A percentile compares a stretch with the other conserved stretches of the same genome.
phyloP scores from a whole-genome alignment of 23 red algal genomes.

The Chondrus crispus region DNA sequence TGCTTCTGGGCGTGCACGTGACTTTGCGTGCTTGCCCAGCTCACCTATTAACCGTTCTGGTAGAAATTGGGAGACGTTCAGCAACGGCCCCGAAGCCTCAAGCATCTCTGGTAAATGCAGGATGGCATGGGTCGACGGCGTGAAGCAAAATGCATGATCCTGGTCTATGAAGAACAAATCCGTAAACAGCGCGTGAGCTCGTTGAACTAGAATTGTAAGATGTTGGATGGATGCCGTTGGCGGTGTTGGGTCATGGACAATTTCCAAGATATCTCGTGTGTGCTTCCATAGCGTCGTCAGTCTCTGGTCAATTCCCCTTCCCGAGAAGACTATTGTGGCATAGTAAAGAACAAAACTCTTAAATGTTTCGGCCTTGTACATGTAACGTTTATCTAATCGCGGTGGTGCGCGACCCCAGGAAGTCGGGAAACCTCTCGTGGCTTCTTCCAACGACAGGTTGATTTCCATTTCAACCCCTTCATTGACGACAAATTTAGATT shows the following conservation, averaged over 20 bases:
- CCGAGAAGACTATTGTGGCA: neutral
- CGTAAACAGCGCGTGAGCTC: neutral
- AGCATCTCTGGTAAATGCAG: constrained; percentile 9
- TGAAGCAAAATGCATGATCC: neutral
- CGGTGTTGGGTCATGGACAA: neutral
- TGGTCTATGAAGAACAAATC: neutral
- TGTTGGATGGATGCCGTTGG: neutral
- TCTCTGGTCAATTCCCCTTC: neutral
- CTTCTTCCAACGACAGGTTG: neutral
- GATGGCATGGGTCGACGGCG: neutral
- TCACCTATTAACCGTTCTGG: neutral
- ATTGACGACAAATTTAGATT: neutral
- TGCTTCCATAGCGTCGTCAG: neutral
- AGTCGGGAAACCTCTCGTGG: neutral
- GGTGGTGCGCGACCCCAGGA: neutral
- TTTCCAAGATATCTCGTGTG: neutral
- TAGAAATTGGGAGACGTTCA: neutral
- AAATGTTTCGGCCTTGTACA: neutral
- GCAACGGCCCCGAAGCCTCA: neutral
- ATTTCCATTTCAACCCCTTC: neutral
- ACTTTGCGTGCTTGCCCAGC: neutral
- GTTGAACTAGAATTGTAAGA: neutral
- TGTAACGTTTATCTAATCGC: neutral
- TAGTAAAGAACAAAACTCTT: neutral
- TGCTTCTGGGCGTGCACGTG: neutral